Evolutionary conservation across 179 eudicot species (phyloP), one percentile per base, ranked within the genome.

Genomic region (Beta macrorhiza): DNA sequence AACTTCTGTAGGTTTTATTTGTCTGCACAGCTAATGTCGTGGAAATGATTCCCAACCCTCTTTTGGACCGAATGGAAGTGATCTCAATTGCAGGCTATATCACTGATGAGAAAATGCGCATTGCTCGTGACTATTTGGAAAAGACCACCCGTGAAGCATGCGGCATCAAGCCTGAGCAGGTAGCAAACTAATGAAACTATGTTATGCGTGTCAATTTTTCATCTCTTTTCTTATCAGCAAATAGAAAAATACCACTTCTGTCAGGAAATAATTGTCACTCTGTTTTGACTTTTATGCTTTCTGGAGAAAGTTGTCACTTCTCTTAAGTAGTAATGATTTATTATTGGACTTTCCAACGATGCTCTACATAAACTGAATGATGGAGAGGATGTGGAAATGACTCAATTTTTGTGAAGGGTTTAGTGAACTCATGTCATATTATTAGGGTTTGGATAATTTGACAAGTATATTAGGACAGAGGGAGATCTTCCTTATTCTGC

Each of bases 41-140:
- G 78, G 98, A 97, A 78, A 87, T 64, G 65, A 94, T 97, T 72
- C 99, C 99, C 55, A 86, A 79, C 82, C 99, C 99, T 75, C 95
- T 94, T 47, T 87, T 97, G 89, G 99, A 97, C 79, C 91, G 99
- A 82, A 97, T 97, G 99, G 99, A 97, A 84, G 93, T 97, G 16
- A 91, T 97, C 74, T 80, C 98, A 52, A 87, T 97, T 67, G 98
- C 98, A 74, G 99, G 99, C 55, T 97, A 97, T 79, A 97, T 94
- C 69, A 89, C 99, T 76, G 98, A 97, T 85, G 99, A 97, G 91
- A 97, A 97, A 88, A 90, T 95, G 94, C 98, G 92, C 85, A 97
- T 94, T 86, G 99, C 99, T 49, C 89, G 97, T 78, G 98, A 97
- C 82, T 97, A 94, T 87, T 86, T 97, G 89, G 99, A 97, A 88